Evolutionary conservation across 108 stramenopile species (phyloP), one percentile per base, ranked within the genome.

Genomic region (Conticribra weissflogii): DNA sequence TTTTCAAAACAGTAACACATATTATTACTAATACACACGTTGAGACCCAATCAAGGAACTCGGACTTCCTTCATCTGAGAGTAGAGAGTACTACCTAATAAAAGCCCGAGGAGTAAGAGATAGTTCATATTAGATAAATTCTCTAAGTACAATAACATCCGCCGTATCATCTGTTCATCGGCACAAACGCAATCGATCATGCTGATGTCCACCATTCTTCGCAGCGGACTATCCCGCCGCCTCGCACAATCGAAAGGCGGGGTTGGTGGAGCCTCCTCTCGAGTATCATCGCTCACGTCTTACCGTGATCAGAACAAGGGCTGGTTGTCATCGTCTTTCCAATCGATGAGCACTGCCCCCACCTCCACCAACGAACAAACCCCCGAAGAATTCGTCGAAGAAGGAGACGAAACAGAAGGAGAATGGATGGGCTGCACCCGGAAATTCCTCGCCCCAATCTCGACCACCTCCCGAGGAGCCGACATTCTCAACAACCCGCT

Each of bases 391-490:
- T 65, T 48, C 36, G 52, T 51, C 2, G 63, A 65, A 33, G 63
- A 58, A 36, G 33, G 8, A 9, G 72, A 64, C 29, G 72, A 64
- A 54, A 81, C 78, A 15, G 84, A 78, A 59, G 91, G 91, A 57
- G 91, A 92, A 78, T 92, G 91, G 91, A 80, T 72, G 9, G 87
- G 88, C 0, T 92, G 91, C 69, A 74, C 79, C 12, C 72, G 80
- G 14, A 60, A 77, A 18, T 92, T 92, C 64, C 79, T 89, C 80
- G 64, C 79, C 22, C 91, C 91, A 8, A 76, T 92, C 61, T 47
- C 78, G 22, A 80, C 88, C 57, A 46, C 77, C 46, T 77, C 64
- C 22, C 72, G 87, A 12, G 91, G 88, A 45, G 47, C 62, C 15
- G 82, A 81, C 34, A 81, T 83, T 25, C 54, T 83, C 14, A 78